These are phyloP conservation scores for Xylaria intraflava DNA, from an alignment of 495 filamentous ascomycete genomes.

Conservation along the genomic window DNA sequence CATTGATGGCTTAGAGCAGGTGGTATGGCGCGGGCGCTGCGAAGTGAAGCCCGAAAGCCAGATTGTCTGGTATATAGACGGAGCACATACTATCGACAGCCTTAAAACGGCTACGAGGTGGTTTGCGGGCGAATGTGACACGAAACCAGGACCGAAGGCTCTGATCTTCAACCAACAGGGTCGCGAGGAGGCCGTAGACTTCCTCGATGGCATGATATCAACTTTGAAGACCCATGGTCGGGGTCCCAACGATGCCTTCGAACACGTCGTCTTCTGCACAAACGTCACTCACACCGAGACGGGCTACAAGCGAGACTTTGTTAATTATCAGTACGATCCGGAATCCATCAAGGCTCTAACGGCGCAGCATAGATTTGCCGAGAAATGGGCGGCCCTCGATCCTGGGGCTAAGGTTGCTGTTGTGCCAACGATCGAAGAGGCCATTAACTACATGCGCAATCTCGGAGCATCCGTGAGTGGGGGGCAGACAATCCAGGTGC, in stretches of 20 bases:
- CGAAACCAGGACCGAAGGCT: constrained; percentile 44
- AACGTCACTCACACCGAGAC: constrained; percentile 70
- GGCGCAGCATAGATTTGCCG: constrained; percentile 67
- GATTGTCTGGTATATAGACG: constrained; percentile 85
- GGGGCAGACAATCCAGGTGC: constrained; percentile 34
- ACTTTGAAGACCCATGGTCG: constrained; percentile 43
- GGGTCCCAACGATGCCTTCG: constrained; percentile 48
- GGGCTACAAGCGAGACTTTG: constrained; percentile 69
- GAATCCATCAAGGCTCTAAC: constrained; percentile 59
- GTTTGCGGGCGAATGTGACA: constrained; percentile 53
- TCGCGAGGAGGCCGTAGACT: constrained; percentile 64
- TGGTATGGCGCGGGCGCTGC: constrained; percentile 75
- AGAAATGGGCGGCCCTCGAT: constrained; percentile 65
- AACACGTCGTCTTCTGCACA: constrained; percentile 80
- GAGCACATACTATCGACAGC: constrained; percentile 86
- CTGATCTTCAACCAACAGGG: constrained; percentile 96
- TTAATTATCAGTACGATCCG: constrained; percentile 66
- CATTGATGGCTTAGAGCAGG: constrained; percentile 63
- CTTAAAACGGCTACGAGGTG: constrained; percentile 71
- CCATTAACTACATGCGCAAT: constrained; percentile 59
- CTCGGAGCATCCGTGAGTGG: constrained; percentile 28
- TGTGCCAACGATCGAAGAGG: constrained; percentile 76
- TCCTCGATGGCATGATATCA: constrained; percentile 58
- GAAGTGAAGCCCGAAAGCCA: constrained; percentile 61
- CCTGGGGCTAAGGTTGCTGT: constrained; percentile 55